Evolutionary conservation across 2,329 filamentous ascomycete genomes (phyloP).

Genomic region (Thelonectria rubi): DNA sequence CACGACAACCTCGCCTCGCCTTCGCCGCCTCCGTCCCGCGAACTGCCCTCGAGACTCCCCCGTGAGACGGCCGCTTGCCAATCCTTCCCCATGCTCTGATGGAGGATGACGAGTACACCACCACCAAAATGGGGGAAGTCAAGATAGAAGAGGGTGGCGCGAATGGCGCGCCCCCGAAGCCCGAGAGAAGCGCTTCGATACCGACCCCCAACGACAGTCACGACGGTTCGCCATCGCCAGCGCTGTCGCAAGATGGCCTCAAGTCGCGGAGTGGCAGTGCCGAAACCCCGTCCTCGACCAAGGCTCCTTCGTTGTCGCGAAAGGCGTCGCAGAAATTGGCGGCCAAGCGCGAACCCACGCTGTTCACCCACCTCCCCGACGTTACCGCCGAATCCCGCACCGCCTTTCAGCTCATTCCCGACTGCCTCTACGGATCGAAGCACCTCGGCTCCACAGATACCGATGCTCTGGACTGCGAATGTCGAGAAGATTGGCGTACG

Average conservation of each 20-base stretch:
- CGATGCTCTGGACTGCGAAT: conserved; percentile 93
- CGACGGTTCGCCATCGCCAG: conserved; percentile 48
- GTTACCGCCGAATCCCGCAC: conserved; percentile 78
- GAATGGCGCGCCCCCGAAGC: conserved; percentile 52
- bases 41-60: conserved; percentile 14
- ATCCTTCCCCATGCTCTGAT: conserved; percentile 45
- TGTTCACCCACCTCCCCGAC: conserved; percentile 81
- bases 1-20: conserved; percentile 26
- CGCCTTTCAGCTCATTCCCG: conserved; percentile 81
- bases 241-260: conserved; percentile 54
- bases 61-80: conserved; percentile 25
- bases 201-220: conserved; percentile 47
- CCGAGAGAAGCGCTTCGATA: conserved; percentile 52
- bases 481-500: conserved; percentile 94
- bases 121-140: conserved; percentile 54
- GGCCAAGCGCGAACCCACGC: conserved; percentile 65
- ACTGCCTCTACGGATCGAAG: conserved; percentile 92
- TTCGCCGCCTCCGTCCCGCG: conserved; percentile 23
- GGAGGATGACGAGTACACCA: conserved; percentile 54
- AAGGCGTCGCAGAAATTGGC: conserved; percentile 75
- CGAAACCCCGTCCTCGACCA: conserved; percentile 58
- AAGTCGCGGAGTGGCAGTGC: conserved; percentile 59
- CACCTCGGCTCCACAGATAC: conserved; percentile 91
- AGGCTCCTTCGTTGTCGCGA: conserved; percentile 76
- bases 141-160: conserved; percentile 54